These are phyloP conservation scores for Podila clonocystis DNA, from an alignment of 192 early-diverging fungal species.

Conservation along the genomic window DNA sequence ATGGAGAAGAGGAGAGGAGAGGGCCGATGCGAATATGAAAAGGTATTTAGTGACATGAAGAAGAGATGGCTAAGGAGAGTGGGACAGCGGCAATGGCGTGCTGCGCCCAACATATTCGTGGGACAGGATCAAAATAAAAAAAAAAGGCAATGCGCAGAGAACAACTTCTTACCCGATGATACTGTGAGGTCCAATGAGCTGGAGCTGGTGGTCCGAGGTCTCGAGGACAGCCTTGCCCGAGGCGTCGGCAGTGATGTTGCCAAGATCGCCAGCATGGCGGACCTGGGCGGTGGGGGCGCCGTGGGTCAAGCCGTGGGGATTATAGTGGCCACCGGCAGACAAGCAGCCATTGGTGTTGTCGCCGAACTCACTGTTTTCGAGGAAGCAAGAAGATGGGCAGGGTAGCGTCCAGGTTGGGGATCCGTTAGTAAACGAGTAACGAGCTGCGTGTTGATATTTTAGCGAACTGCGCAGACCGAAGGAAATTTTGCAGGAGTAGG, in stretches of 20 bases:
- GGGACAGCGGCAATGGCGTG: too few species aligned
- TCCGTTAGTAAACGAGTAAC: too few species aligned
- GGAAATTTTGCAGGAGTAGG: too few species aligned
- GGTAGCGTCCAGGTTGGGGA: too few species aligned
- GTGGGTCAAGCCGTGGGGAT: slow-evolving; percentile 82
- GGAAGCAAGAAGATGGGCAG: too few species aligned
- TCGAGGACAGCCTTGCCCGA: slow-evolving; percentile 66
- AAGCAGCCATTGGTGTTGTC: slow-evolving; percentile 87
- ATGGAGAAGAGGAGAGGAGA: slow-evolving; percentile 1
- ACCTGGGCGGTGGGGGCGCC: slow-evolving; percentile 73
- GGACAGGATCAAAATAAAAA: background rate
- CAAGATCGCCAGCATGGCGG: slow-evolving; percentile 92
- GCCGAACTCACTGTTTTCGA: slow-evolving; percentile 68
- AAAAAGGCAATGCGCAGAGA: background rate
- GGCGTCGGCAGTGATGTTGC: slow-evolving; percentile 74
- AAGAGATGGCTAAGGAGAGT: background rate
- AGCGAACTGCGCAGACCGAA: too few species aligned
- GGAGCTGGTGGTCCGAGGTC: slow-evolving; percentile 69
- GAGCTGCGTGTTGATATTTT: too few species aligned
- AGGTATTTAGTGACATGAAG: slow-evolving; percentile 2
- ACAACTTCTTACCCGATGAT: slow-evolving; percentile 71
- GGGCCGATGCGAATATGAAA: slow-evolving; percentile 2
- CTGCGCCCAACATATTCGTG: background rate
- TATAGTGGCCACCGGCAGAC: slow-evolving; percentile 89
- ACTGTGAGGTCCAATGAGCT: slow-evolving; percentile 77